Percentiles rank a stretch among this genome's conserved stretches.
phyloP scores from a whole-genome alignment of 1,139 yeast genomes.

The Blastobotrys proliferans region DNA sequence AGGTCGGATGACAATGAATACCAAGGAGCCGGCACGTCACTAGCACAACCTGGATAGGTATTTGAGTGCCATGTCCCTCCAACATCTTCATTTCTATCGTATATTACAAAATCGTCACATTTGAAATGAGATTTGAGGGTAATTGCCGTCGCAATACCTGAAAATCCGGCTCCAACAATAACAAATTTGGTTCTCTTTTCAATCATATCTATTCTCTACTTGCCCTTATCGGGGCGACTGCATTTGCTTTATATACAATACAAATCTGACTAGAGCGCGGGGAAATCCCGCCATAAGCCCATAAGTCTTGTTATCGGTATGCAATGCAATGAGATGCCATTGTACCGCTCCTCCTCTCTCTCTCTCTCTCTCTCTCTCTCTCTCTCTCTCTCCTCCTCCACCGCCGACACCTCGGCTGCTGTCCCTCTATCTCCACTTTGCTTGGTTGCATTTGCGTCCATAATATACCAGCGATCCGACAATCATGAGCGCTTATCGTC shows the following conservation, averaged over 20 bases:
- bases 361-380: neutral
- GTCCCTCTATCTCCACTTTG: neutral
- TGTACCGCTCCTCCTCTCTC: neutral
- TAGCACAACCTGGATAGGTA: conserved; percentile 29
- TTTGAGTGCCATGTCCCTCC: conserved; percentile 31
- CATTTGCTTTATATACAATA: too few species aligned
- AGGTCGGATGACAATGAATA: conserved; percentile 29
- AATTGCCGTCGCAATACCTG: conserved; percentile 32
- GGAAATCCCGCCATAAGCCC: too few species aligned
- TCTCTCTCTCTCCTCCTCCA: neutral
- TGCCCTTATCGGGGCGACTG: too few species aligned
- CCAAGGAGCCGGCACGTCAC: conserved; percentile 30
- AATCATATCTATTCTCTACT: too few species aligned
- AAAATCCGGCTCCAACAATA: conserved; percentile 39
- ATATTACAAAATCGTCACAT: conserved; percentile 35
- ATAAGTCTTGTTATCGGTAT: too few species aligned
- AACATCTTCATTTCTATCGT: conserved; percentile 31
- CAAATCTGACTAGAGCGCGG: too few species aligned
- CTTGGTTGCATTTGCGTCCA: too few species aligned
- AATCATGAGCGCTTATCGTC: too few species aligned
- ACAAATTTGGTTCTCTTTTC: conserved; percentile 18
- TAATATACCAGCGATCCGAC: too few species aligned
- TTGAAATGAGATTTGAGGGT: conserved; percentile 33
- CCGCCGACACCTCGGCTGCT: neutral
- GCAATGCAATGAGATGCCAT: too few species aligned